Base-by-base conservation (phyloP, 805 yeast genomes). In the Kodamaea laetipori region DNA sequence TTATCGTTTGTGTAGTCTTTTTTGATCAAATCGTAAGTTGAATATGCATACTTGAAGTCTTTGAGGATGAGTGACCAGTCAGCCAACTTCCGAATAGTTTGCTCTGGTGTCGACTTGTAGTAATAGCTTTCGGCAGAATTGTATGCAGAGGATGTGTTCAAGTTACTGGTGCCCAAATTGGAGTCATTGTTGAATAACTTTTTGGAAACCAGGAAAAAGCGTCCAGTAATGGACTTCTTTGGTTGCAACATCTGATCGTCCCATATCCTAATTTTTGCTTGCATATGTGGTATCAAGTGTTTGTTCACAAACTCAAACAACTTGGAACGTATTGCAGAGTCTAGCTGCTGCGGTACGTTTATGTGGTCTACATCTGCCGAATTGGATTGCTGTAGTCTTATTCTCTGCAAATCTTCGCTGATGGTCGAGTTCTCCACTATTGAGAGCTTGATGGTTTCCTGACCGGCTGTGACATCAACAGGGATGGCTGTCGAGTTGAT, bases 1-100 rank as follows among this genome's bases (percentile, higher is more conserved):
- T 82, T 85, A 55, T 85, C 94, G 46, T 78, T 77, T 30, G 79
- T 69, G 51, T 83, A 83, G 58, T 90, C 97, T 55, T 85, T 84
- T 47, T 84, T 83, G 28, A 89, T 73, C 39, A 87, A 60, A 47
- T 92, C 98, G 60, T 92, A 92, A 1, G 89, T 85, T 1, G 86
- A 71, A 56, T 85, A 84, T 2, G 97, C 94, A 45, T 80, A 81
- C 59, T 83, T 82, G 71, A 85, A 92, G 66, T 94, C 97, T 27
- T 90, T 78, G n/a, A 90, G 65, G 81, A 94, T 87, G 55, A 92
- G 81, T 5, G 90, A 81, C 88, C 95, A 88, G 61, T 94, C 99
- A 0, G 95, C 98, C 19, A 92, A 68, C 57, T 86, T 84, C 39
- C 98, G 71, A 19, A 90, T 73, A 33, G 79, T 73, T 57, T 87